Conservation (phyloP, 2,329 filamentous ascomycete genomes). For the Thelonectria olida region DNA sequence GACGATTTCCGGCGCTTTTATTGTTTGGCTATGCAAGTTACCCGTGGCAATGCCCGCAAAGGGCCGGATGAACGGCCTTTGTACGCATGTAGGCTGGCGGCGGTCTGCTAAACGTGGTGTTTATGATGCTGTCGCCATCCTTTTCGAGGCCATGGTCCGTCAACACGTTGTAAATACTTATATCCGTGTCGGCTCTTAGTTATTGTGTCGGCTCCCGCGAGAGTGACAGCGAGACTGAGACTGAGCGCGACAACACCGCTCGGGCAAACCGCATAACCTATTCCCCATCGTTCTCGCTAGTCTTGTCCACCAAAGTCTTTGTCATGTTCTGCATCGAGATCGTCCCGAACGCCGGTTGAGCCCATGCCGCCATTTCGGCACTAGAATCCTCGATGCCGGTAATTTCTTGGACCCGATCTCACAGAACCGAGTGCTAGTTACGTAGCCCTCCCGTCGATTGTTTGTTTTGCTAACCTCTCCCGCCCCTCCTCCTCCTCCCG, state of each 20-base stretch:
- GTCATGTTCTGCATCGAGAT: conserved; percentile 43
- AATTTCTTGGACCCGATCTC: conserved; percentile 15
- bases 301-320: conserved; percentile 25
- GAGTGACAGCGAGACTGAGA: no score
- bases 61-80: neutral
- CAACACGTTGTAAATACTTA: no score
- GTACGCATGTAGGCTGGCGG: neutral
- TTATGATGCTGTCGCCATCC: neutral
- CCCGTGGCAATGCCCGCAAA: conserved; percentile 28
- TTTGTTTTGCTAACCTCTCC: neutral
- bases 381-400: conserved; percentile 31
- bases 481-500: neutral
- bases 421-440: no score
- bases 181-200: no score
- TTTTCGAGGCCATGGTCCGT: neutral
- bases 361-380: conserved; percentile 38
- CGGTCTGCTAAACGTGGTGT: neutral
- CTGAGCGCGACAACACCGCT: no score
- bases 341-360: conserved; percentile 39
- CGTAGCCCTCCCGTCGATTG: conserved; percentile 26
- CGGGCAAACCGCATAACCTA: neutral
- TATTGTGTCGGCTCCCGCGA: conserved; percentile 2
- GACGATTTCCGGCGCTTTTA: conserved; percentile 23
- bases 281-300: conserved; percentile 31
- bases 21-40: conserved; percentile 19